Conservation (phyloP, 1,284 basidiomycete genomes). For the Apiotrichum siamense region DNA sequence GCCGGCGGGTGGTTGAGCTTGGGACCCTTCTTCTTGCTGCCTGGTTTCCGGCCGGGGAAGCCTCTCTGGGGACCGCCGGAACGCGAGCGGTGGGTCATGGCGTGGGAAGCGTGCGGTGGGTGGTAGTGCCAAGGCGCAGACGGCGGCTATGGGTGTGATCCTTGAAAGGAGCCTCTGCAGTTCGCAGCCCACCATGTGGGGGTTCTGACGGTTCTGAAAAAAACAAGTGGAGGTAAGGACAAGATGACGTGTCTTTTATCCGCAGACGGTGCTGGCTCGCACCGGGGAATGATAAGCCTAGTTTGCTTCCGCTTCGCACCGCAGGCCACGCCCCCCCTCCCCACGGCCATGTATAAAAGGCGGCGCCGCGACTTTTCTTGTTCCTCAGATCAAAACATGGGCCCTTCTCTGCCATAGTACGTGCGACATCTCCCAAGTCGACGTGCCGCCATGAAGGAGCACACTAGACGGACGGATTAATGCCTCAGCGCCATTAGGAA, state of each 20-base stretch:
- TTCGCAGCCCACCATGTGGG: too few species aligned
- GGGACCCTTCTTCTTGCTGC: not conserved
- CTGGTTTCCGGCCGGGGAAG: not conserved
- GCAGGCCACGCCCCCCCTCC: not conserved
- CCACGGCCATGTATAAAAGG: not conserved
- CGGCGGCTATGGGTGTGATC: too few species aligned
- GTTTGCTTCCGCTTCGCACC: not conserved
- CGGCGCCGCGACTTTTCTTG: slow-evolving; percentile 4
- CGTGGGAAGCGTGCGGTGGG: not conserved
- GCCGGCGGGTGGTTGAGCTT: slow-evolving; percentile 31
- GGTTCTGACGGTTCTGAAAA: too few species aligned
- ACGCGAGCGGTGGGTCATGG: slow-evolving; percentile 40
- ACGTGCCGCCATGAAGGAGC: slow-evolving; percentile 15
- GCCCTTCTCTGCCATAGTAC: slow-evolving; percentile 28
- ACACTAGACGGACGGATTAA: slow-evolving; percentile 48
- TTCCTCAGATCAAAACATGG: slow-evolving; percentile 35
- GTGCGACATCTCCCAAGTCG: slow-evolving; percentile 4
- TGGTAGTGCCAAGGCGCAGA: not conserved
- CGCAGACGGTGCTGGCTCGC: too few species aligned
- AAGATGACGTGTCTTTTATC: too few species aligned
- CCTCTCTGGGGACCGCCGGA: slow-evolving; percentile 24
- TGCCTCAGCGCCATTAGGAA: slow-evolving; percentile 46
- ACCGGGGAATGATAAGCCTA: too few species aligned
- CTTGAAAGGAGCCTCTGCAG: too few species aligned
- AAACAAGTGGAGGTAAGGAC: too few species aligned